Conservation (phyloP, 345 rosid species). For the Citrus hindsii region DNA sequence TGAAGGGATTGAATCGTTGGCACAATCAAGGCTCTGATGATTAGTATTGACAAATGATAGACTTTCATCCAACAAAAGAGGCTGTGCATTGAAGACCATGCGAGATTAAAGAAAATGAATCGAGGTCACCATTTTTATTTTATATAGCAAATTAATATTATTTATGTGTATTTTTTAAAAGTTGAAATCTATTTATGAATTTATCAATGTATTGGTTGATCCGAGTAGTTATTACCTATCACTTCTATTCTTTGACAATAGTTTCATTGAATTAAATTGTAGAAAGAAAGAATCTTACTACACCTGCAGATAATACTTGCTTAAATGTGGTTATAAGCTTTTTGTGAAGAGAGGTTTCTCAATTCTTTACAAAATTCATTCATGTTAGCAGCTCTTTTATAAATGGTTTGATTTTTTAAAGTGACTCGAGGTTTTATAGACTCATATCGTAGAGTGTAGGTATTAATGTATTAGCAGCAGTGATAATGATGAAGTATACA, state of each 20-base stretch:
- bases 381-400: not conserved
- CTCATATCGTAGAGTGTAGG: not conserved
- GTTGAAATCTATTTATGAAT: not conserved
- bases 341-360: not conserved
- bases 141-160: not conserved
- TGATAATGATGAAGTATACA: not conserved
- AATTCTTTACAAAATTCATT: not conserved
- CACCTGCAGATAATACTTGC: not conserved
- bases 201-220: not conserved
- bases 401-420: not conserved
- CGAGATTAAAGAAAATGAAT: not conserved
- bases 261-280: not conserved
- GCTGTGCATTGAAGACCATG: not conserved
- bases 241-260: not conserved
- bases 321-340: not conserved
- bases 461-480: not conserved
- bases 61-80: not conserved
- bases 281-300: not conserved
- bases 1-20: conserved; percentile 10
- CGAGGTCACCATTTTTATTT: not conserved
- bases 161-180: not conserved
- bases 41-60: not conserved
- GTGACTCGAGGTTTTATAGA: not conserved
- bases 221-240: not conserved
- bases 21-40: conserved; percentile 24